Conservation (phyloP, 345 rosid species). For the Bruguiera gymnorhiza region DNA sequence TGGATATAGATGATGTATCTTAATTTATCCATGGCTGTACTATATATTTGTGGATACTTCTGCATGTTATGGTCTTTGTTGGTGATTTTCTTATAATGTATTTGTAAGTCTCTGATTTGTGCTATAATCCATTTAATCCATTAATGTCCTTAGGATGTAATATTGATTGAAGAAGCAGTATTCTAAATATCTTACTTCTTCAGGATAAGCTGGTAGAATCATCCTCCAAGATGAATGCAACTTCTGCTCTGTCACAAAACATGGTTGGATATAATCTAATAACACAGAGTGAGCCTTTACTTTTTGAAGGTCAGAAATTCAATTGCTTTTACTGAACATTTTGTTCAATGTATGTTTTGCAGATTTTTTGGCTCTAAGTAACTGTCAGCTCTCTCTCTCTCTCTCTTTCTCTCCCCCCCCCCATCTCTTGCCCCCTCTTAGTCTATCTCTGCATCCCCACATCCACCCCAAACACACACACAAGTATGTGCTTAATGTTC, state of each 20-base stretch:
- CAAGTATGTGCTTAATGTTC: no score
- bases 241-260: conserved; percentile 45
- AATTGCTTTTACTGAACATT: background rate
- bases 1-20: no score
- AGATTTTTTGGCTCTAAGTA: background rate
- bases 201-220: conserved; percentile 68
- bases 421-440: no score
- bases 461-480: no score
- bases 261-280: conserved; percentile 48
- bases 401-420: no score
- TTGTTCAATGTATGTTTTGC: background rate
- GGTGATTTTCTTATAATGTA: background rate
- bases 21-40: no score
- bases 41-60: no score
- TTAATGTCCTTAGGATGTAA: conserved; percentile 36
- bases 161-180: conserved; percentile 41
- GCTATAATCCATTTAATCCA: conserved; percentile 33
- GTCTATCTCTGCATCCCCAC: no score
- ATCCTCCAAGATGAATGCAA: conserved; percentile 47
- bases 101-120: conserved; percentile 3
- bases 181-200: conserved; percentile 50
- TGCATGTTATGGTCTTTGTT: no score
- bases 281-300: conserved; percentile 39
- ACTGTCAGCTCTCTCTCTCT: background rate
- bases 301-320: conserved; percentile 52